These are phyloP conservation scores for Pilobolus umbonatus DNA, from an alignment of 192 early-diverging fungal genomes.

Conservation along the genomic window DNA sequence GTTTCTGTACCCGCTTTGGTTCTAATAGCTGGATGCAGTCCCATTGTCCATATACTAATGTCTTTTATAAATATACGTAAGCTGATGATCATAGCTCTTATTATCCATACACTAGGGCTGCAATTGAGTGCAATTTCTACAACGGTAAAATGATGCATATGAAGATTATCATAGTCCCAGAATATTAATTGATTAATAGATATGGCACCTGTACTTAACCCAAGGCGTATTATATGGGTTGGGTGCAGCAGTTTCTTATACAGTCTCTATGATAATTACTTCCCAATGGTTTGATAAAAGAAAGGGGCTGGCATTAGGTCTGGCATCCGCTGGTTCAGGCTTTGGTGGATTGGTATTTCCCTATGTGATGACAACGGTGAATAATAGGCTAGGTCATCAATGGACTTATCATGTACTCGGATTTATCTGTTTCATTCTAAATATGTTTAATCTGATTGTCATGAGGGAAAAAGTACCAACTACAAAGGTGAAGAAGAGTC, in stretches of 20 bases:
- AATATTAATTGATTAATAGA: conserved; percentile 32
- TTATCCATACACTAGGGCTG: conserved; percentile 11
- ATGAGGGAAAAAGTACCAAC: conserved; percentile 9
- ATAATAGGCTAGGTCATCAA: conserved; percentile 44
- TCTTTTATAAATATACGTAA: conserved; percentile 8
- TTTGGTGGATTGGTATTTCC: conserved; percentile 66
- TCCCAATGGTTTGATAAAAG: conserved; percentile 56
- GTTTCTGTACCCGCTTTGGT: conserved; percentile 15
- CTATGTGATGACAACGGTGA: conserved; percentile 51
- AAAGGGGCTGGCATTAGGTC: conserved; percentile 51
- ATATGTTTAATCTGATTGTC: background rate
- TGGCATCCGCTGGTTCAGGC: conserved; percentile 60
- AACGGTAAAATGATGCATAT: too few relatives aligned
- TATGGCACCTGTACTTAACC: conserved; percentile 56
- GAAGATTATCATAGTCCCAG: too few relatives aligned
- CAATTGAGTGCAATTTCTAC: conserved; percentile 17
- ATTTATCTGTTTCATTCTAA: conserved; percentile 19
- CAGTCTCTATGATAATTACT: conserved; percentile 29
- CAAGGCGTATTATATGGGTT: conserved; percentile 55
- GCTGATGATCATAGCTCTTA: conserved; percentile 11
- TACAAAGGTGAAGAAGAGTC: background rate
- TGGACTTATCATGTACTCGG: conserved; percentile 43
- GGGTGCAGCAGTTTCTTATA: conserved; percentile 32
- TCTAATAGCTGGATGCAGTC: conserved; percentile 16
- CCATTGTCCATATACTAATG: conserved; percentile 10